These are phyloP conservation scores for Botryotinia calthae DNA, from an alignment of 2,329 filamentous ascomycete species.

Conservation along the genomic window DNA sequence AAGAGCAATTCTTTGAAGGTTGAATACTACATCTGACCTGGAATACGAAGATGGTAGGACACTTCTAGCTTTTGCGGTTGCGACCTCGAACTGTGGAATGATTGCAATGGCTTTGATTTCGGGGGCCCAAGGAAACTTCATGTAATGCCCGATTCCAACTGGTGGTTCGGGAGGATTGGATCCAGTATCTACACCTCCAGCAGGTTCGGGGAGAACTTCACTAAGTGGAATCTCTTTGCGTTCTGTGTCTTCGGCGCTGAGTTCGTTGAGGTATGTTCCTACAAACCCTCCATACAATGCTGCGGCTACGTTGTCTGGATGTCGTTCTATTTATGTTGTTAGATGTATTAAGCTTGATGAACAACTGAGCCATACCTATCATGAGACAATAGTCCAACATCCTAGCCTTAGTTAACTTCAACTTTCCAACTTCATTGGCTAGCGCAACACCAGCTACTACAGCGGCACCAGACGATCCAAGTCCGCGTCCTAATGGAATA, in stretches of 20 bases:
- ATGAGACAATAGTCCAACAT: slow-evolving; percentile 96
- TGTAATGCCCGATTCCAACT: slow-evolving; percentile 88
- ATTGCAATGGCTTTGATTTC: slow-evolving; percentile 97
- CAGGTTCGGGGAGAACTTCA: slow-evolving; percentile 86
- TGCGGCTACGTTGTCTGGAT: slow-evolving; percentile 92
- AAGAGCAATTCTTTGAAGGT: slow-evolving; percentile 89
- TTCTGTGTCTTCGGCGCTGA: slow-evolving; percentile 83
- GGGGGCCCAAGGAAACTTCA: slow-evolving; percentile 89
- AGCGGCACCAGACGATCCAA: slow-evolving; percentile 93
- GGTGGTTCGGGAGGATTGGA: slow-evolving; percentile 85
- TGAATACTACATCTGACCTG: slow-evolving; percentile 82
- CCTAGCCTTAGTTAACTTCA: slow-evolving; percentile 74
- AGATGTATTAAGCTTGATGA: neutral
- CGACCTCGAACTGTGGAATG: slow-evolving; percentile 92
- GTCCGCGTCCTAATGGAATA: slow-evolving; percentile 85
- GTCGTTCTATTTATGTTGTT: slow-evolving; percentile 57
- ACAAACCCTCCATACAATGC: slow-evolving; percentile 96
- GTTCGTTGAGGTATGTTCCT: slow-evolving; percentile 90
- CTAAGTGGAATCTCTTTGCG: slow-evolving; percentile 91
- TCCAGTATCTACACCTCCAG: slow-evolving; percentile 88
- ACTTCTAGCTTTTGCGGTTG: slow-evolving; percentile 85
- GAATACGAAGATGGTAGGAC: slow-evolving; percentile 80
- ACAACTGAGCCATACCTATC: slow-evolving; percentile 63
- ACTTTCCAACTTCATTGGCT: slow-evolving; percentile 80
- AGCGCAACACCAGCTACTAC: slow-evolving; percentile 94